Evolutionary conservation across 345 rosid species (phyloP), one percentile per base, ranked within the genome.

Genomic region (Camelina sativa): DNA sequence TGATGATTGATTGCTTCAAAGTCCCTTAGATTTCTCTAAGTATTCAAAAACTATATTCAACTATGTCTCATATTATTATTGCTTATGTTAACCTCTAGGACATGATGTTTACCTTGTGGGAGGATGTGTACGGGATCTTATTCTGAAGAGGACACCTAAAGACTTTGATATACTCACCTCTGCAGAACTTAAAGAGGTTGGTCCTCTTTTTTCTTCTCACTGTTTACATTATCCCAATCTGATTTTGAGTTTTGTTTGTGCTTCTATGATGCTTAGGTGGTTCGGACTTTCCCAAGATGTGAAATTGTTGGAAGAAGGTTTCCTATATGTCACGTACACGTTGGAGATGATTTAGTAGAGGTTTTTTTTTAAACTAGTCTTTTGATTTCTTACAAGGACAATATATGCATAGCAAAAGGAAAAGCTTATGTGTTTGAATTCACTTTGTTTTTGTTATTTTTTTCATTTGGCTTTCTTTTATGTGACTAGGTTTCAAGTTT

Each of bases 71-170:
- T 38, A 7, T 8, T 38, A 6, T 7, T 38, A n/a, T 8, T 63
- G 32, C 16, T 34, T 34, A 1, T 78, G 48, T 52, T 19, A 28
- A 73, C 43, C 20, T 71, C 51, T 67, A 92, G 99, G 99, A 44
- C 81, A 83, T 78, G 89, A 87, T 64, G 99, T 88, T 62, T 91
- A 92, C 78, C 97, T 92, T 65, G 99, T 96, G 7, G 99, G 98
- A 73, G 99, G 99, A 9, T 91, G 98, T 64, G 97, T 96, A 40
- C 82, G 99, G 61, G 99, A 96, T 87, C 96, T 96, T 78, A 83
- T 92, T 50, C 75, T 96, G 75, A 87, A 88, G 79, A 76, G 89
- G 80, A 85, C 75, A 30, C 99, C 99, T 0, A 88, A 90, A 69
- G 99, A 96, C 80, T 96, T 92, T 13, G 96, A 96, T 78, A 75